Base-by-base conservation (phyloP, 768 basidiomycete genomes). In the Sarcodon sp. region DNA sequence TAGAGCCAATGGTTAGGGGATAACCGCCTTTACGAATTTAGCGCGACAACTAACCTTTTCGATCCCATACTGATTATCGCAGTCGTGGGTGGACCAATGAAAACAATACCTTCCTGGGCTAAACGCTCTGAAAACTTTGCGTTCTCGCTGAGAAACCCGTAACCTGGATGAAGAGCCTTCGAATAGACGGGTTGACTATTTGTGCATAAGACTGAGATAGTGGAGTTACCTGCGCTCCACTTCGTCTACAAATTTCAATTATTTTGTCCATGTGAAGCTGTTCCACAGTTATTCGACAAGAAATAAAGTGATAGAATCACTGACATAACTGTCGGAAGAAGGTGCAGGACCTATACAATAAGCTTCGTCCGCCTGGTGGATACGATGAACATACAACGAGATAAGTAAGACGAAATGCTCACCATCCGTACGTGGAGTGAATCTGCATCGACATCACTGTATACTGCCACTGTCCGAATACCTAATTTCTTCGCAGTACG, bases 61-160 rank as follows among this genome's bases (percentile, higher is more conserved):
- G 88, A 92, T 1, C 92, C 93, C 93, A 96, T 97, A 57, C 83
- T 87, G 11, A 84, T 66, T 52, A 97, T 97, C 32, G 93, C 91
- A 55, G 73, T 75, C 0, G 85, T 73, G 2, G 92, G 87, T 12
- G 93, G 92, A 0, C 92, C 92, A 51, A 97, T 90, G 59, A 93
- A 96, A 3, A 84, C 76, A 53, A 97, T 77, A 0, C 88, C 87
- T 56, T 82, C 84, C 41, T 77, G 64, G n/a, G 79, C 75, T 9
- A 96, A 73, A 38, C 64, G 68, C 57, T 82, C 70, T 0, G 92
- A 79, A 57, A 97, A 97, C 16, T 64, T 64, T 5, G 91, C 82
- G 51, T 94, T 96, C 66, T 96, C 92, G 56, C 90, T 93, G 52
- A 96, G 63, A 63, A 97, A 96, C 3, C 89, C 89, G 44, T 75